Base-by-base conservation (phyloP, 345 rosid genomes). In the Populus tremula region DNA sequence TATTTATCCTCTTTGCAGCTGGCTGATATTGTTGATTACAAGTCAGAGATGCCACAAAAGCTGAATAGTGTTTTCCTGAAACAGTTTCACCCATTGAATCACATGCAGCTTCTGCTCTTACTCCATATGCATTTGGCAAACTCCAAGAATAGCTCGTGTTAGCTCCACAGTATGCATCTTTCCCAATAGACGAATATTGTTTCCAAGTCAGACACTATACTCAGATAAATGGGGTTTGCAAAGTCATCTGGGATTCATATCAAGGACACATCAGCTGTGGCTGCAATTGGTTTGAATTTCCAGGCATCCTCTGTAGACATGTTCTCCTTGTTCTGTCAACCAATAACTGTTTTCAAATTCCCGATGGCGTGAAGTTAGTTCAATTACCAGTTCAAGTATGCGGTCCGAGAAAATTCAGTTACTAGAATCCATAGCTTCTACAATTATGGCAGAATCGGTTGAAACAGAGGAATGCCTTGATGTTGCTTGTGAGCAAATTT, bases 41-140 rank as follows among this genome's bases (percentile, higher is more conserved):
- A 82, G 80, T 85, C 82, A 67, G 86, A 86, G 84, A 77, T 76
- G 64, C 89, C 80, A 17, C 65, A 67, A 10, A 89, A 84, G 74
- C 27, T 76, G 59, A 85, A 76, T 39, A 86, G 85, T 72, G 76
- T 87, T 78, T 62, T 77, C 80, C 87, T 84, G 49, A 87, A 87
- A 89, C 87, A 18, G 90, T 90, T 39, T 89, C 91, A 33, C 94
- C 94, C 7, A 85, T 89, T 68, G 94, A 91, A 82, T 83, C 88
- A 20, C 91, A 89, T 73, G 87, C 92, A 25, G 89, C 87, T 74
- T 67, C 86, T 65, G 65, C 88, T 77, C 88, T 91, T 73, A 84
- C 92, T 8, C 92, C 92, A 6, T 83, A 86, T 73, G 91, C 89
- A 70, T 89, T 88, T 45, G 29, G 75, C 67, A 87, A 86, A 76